Percentiles rank a stretch among this genome's conserved stretches.
phyloP scores from a whole-genome alignment of 1,139 yeast species.

The Saccharomyces hybrid region DNA sequence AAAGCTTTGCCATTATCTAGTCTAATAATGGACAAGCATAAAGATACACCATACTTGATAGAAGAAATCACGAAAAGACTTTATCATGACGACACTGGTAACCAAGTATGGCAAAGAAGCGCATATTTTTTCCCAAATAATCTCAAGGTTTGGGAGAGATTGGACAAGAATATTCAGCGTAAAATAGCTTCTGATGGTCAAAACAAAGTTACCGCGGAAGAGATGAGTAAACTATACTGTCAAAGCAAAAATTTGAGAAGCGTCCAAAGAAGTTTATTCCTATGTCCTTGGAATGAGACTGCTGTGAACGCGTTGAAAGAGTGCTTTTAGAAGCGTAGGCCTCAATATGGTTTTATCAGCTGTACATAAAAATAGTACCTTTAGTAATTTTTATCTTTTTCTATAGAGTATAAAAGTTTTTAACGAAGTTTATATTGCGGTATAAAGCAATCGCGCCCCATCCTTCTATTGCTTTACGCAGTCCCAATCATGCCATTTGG shows the following conservation, averaged over 20 bases:
- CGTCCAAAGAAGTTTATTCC: slow-evolving; percentile 52
- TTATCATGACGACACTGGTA: slow-evolving; percentile 11
- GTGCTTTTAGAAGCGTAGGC: too few species aligned
- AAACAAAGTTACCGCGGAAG: slow-evolving; percentile 43
- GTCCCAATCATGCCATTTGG: slow-evolving; percentile 31
- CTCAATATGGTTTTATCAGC: neutral
- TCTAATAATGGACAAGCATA: slow-evolving; percentile 44
- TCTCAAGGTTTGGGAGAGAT: slow-evolving; percentile 56
- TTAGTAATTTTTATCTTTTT: too few species aligned
- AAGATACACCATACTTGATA: slow-evolving; percentile 54
- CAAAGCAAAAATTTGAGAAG: slow-evolving; percentile 43
- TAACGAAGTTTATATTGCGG: too few species aligned
- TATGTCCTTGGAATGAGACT: slow-evolving; percentile 38
- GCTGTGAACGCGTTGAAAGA: slow-evolving; percentile 23
- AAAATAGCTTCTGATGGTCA: slow-evolving; percentile 41
- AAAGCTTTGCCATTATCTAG: slow-evolving; percentile 43
- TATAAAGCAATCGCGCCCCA: too few species aligned
- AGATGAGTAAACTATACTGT: slow-evolving; percentile 46
- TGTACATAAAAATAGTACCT: too few species aligned
- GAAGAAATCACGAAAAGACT: slow-evolving; percentile 42
- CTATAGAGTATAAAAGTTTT: too few species aligned
- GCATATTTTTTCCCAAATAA: slow-evolving; percentile 72
- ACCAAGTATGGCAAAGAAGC: slow-evolving; percentile 51
- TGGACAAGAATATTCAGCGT: slow-evolving; percentile 49
- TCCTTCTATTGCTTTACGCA: too few species aligned